Evolutionary conservation across 2,329 filamentous ascomycete species (phyloP), one percentile per base, ranked within the genome.

Genomic region (Aspergillus fumigatus): DNA sequence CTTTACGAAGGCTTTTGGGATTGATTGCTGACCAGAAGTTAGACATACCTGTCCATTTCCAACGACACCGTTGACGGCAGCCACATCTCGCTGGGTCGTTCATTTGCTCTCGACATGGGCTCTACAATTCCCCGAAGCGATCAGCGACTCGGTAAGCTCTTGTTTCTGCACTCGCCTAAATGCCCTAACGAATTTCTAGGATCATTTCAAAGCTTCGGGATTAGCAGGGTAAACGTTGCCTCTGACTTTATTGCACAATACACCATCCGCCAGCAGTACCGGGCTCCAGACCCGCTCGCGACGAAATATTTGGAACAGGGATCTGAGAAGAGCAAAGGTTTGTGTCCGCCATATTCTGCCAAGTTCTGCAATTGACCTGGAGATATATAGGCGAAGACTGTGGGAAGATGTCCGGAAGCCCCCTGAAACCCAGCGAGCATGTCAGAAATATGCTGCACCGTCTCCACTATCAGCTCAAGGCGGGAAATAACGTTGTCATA

Each of bases 191-290:
- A 26, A 53, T 35, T 54, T 51, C 43, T 61, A 74, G 76, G 75
- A 17, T 92, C 90, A 6, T 86, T 99, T 50, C 90, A 95, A 63
- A 83, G 82, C 38, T 83, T 89, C 60, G 86, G 88, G 19, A 85
- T 88, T 50, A 84, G 85, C 53, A 85, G 85, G 60, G 88, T 97
- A 71, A 96, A 97, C 70, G 92, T 92, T 10, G 92, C 90, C 0
- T 97, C 94, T 2, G 93, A 97, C 70, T 96, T 99, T 66, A 86
- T 99, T 69, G 92, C 94, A 1, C 93, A 99, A 69, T 99, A 99
- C 71, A 97, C 93, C 3, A 95, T 92, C 26, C 88, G 94, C 40
- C 95, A 99, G 71, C 92, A 96, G 69, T 99, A 99, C 73, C 87
- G 92, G 55, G 93, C 93, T 68, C 86, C 91, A 10, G 91, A 96